Evolutionary conservation across 371 early-diverging fungal species (phyloP), one percentile per base, ranked within the genome.

Genomic region (Dinochytrium kinnereticum): DNA sequence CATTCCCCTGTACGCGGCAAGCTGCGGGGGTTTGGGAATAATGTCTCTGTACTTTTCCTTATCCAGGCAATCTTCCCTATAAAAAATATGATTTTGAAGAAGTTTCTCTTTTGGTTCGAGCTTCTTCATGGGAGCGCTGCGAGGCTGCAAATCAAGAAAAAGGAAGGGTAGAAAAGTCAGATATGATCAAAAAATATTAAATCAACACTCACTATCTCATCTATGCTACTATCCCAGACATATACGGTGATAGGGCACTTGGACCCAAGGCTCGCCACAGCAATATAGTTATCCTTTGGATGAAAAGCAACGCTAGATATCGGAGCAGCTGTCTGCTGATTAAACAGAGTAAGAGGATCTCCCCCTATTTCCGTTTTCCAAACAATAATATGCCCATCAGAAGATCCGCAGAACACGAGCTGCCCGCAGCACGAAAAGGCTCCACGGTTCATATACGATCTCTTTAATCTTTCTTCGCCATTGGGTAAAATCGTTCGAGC

Each of bases 381-480:
- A 1, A 77, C 79, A 38, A 67, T 44, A 0, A 74, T 73, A 37
- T 68, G 55, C 19, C 71, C 73, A 51, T 76, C 78, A 7, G 69
- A 21, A 2, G 70, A 39, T 3, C 73, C 65, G 26, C 74, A 78
- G 50, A 64, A 73, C 40, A 81, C 74, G 64, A 51, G 53, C 26
- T 72, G 77, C 7, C 83, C 83, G 73, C 83, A 83, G 0, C 81
- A 78, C 1, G 80, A 72, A 67, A 74, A 74, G 0, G 53, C 67
- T 37, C 78, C 78, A 2, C 78, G 61, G 1, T 51, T 30, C 26
- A 76, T 49, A 17, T 26, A 30, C 1, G 64, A 2, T 36, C 30
- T 33, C 0, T 2, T n/a, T 53, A 19, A 13, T 3, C 30, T 17
- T 30, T 31, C 2, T 17, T 31, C 2, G n/a, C 2, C 33, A 34